These are phyloP conservation scores for Marsdenia floribunda DNA, from an alignment of 257 asterid species.

Conservation along the genomic window DNA sequence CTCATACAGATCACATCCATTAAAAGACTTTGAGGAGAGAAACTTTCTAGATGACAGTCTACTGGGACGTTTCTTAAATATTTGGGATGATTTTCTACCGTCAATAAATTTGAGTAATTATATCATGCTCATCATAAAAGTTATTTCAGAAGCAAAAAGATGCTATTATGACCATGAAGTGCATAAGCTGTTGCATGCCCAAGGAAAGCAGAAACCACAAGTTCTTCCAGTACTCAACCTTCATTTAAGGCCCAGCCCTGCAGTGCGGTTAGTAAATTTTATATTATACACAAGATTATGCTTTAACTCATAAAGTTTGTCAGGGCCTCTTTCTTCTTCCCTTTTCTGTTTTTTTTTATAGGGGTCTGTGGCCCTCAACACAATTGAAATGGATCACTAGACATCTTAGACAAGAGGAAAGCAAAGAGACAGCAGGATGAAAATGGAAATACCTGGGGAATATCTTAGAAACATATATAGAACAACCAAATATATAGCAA, in stretches of 20 bases:
- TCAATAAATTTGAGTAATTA: background rate
- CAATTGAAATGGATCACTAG: background rate
- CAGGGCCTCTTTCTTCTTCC: no score
- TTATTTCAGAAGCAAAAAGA: background rate
- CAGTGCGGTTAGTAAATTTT: background rate
- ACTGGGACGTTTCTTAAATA: background rate
- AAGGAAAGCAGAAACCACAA: background rate
- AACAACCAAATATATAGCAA: background rate
- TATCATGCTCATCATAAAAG: background rate
- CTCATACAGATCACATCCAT: background rate
- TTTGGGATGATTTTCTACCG: background rate
- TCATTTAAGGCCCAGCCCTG: background rate
- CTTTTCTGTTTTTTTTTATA: background rate
- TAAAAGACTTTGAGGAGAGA: background rate
- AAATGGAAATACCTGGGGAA: background rate
- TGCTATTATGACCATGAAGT: background rate
- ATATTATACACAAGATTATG: background rate
- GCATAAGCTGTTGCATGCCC: background rate
- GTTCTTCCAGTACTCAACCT: background rate
- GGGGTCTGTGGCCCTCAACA: background rate
- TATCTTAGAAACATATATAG: background rate
- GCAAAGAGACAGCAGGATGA: background rate
- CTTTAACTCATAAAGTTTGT: background rate
- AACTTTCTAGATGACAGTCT: background rate
- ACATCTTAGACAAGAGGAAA: background rate